Evolutionary conservation across 768 basidiomycete genomes (phyloP).

Genomic region (Russula dissimulans): DNA sequence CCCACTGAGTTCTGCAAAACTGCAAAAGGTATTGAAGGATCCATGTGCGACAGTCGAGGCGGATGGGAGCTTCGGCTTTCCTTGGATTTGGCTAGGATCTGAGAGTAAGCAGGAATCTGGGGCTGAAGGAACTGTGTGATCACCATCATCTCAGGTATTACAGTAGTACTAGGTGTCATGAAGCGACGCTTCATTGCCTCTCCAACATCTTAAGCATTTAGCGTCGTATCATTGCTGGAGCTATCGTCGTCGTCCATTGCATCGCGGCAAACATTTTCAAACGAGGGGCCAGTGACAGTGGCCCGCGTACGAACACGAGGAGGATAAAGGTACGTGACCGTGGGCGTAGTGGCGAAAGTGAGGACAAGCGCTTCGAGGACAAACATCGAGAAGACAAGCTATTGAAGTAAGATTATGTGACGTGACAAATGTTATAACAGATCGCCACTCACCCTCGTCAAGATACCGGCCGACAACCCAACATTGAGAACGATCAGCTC

Average conservation of each 20-base stretch:
- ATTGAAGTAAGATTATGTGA: not conserved
- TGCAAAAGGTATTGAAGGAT: conserved; percentile 72
- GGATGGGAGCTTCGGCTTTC: not conserved
- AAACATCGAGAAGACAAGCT: conserved; percentile 88
- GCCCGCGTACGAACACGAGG: conserved; percentile 46
- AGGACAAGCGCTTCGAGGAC: conserved; percentile 76
- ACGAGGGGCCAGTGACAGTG: conserved; percentile 37
- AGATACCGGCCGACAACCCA: conserved; percentile 71
- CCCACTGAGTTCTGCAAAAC: conserved; percentile 66
- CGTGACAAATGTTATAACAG: not conserved
- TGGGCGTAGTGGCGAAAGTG: conserved; percentile 81
- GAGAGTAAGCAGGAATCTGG: conserved; percentile 15
- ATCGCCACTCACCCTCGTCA: conserved; percentile 38
- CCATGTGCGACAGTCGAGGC: conserved; percentile 64
- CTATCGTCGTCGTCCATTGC: conserved; percentile 6
- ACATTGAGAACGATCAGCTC: conserved; percentile 96
- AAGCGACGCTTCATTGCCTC: conserved; percentile 50
- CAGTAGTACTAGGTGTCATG: conserved; percentile 30
- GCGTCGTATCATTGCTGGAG: not conserved
- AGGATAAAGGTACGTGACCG: conserved; percentile 60
- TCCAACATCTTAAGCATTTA: not conserved
- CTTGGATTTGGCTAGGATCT: not conserved
- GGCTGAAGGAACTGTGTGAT: conserved; percentile 73
- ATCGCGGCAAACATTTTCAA: conserved; percentile 31
- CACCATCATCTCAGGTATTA: conserved; percentile 90